Percentiles rank a stretch among this genome's conserved stretches.
Evolutionary conservation across 768 basidiomycete species (phyloP).

Genomic region (Collybia nuda): DNA sequence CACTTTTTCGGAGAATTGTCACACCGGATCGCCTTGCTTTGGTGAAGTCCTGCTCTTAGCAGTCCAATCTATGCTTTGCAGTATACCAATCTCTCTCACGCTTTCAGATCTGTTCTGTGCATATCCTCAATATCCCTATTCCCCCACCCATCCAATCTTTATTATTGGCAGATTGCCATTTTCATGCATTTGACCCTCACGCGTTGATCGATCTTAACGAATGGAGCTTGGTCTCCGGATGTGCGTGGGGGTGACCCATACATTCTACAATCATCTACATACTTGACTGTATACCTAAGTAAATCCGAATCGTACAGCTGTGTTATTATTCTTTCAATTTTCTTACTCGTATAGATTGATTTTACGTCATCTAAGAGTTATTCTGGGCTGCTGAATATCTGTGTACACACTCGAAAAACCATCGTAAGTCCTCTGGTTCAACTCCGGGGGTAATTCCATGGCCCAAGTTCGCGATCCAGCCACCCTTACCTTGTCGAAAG

Average conservation of each 20-base stretch:
- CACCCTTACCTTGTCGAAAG: conserved; percentile 67
- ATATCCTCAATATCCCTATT: conserved; percentile 22
- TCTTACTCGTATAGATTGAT: too few species aligned
- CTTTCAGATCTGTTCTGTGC: conserved; percentile 15
- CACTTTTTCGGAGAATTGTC: neutral
- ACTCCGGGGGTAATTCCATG: conserved; percentile 97
- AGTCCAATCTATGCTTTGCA: conserved; percentile 2
- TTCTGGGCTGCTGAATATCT: conserved; percentile 57
- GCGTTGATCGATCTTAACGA: conserved; percentile 14
- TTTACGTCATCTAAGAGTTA: too few species aligned
- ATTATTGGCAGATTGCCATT: conserved; percentile 16
- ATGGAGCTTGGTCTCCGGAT: neutral
- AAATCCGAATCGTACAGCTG: neutral
- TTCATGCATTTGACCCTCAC: conserved; percentile 12
- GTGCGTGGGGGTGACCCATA: neutral
- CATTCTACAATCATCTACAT: neutral
- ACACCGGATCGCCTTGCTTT: neutral
- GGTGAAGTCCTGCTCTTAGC: neutral
- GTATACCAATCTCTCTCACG: conserved; percentile 9
- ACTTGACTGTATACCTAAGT: conserved; percentile 6
- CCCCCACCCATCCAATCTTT: conserved; percentile 30
- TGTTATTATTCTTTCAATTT: neutral
- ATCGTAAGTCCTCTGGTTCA: conserved; percentile 88
- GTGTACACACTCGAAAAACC: conserved; percentile 89
- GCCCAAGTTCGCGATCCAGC: conserved; percentile 97